Conservation (phyloP, 768 basidiomycete species). For the Lactifluus subvellereus region DNA sequence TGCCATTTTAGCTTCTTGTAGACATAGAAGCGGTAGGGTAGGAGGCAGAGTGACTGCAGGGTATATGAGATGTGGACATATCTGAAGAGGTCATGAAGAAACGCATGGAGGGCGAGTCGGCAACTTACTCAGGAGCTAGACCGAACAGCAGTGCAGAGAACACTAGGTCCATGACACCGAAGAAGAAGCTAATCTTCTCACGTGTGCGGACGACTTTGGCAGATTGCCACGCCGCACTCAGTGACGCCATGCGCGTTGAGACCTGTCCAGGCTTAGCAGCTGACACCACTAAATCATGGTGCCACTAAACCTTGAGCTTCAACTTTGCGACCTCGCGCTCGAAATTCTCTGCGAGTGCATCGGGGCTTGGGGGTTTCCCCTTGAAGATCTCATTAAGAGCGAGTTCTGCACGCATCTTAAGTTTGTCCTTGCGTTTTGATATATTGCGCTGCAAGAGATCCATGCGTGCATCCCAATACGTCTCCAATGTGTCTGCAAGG, state of each 20-base stretch:
- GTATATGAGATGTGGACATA: slow-evolving; percentile 91
- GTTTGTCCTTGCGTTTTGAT: slow-evolving; percentile 77
- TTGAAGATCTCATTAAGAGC: slow-evolving; percentile 53
- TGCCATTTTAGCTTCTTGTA: slow-evolving; percentile 95
- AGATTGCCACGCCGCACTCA: slow-evolving; percentile 89
- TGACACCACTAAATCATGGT: neutral
- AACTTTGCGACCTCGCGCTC: slow-evolving; percentile 85
- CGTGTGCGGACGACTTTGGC: slow-evolving; percentile 79
- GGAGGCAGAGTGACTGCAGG: slow-evolving; percentile 64
- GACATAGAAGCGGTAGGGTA: slow-evolving; percentile 74
- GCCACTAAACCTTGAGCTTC: slow-evolving; percentile 64
- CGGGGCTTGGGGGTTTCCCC: slow-evolving; percentile 54
- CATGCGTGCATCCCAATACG: slow-evolving; percentile 88
- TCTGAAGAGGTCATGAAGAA: slow-evolving; percentile 36
- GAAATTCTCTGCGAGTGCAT: slow-evolving; percentile 66
- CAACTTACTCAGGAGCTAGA: slow-evolving; percentile 74
- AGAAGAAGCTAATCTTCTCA: slow-evolving; percentile 87
- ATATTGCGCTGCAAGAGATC: slow-evolving; percentile 79
- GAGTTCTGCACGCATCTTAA: slow-evolving; percentile 79
- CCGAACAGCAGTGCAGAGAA: slow-evolving; percentile 83
- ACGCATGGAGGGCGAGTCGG: slow-evolving; percentile 8
- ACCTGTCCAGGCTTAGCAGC: slow-evolving; percentile 43
- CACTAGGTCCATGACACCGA: slow-evolving; percentile 87
- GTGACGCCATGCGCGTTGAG: slow-evolving; percentile 65
- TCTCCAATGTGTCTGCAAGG: slow-evolving; percentile 80